These are phyloP conservation scores for Eimeria zaria DNA, from an alignment of 169 alveolate species.

Conservation along the genomic window DNA sequence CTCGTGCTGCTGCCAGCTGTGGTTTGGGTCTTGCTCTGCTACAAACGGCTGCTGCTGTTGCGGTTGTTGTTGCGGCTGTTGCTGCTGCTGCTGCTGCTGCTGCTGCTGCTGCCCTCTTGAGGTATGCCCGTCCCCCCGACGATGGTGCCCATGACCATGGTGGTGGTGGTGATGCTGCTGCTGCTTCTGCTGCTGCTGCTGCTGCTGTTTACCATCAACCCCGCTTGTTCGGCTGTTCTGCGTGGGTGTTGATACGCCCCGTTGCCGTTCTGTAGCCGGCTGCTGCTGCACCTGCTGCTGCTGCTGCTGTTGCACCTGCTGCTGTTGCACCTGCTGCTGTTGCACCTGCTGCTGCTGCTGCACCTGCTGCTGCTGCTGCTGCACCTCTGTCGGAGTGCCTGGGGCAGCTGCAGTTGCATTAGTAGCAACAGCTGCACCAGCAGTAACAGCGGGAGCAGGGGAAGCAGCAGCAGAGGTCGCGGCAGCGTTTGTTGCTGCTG, in stretches of 20 bases:
- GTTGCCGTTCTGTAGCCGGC: neutral
- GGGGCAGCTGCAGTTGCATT: neutral
- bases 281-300: too few species aligned
- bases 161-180: neutral
- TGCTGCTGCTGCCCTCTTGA: neutral
- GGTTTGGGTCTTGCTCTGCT: neutral
- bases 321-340: too few species aligned
- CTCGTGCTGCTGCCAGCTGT: slow-evolving; percentile 47
- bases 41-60: slow-evolving; percentile 14
- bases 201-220: neutral
- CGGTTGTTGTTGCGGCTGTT: neutral
- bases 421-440: too few species aligned
- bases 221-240: neutral
- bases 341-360: neutral
- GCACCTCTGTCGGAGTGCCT: neutral
- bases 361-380: slow-evolving; percentile 3
- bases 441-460: slow-evolving; percentile 1
- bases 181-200: slow-evolving; percentile 30
- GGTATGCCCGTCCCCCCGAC: neutral
- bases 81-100: neutral
- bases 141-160: neutral
- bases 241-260: neutral
- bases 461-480: neutral
- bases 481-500: slow-evolving; percentile 3
- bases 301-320: too few species aligned